Evolutionary conservation across 1,139 yeast species (phyloP).

Genomic region (Suhomyces bokatorum): DNA sequence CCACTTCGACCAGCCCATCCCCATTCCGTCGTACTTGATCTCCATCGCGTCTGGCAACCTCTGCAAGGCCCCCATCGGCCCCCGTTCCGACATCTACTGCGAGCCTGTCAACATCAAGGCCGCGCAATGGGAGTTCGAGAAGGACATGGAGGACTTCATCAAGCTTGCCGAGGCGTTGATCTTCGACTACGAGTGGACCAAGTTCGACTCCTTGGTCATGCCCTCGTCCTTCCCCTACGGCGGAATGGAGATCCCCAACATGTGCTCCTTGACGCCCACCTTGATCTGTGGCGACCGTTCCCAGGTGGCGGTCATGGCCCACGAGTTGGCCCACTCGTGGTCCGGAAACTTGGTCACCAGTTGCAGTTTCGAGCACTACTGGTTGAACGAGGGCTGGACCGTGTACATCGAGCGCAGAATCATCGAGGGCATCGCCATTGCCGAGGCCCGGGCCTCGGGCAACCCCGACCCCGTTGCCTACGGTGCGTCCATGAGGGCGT

Average conservation of each 20-base stretch:
- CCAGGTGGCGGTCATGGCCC: slow-evolving; percentile 86
- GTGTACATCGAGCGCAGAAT: slow-evolving; percentile 88
- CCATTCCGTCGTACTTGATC: slow-evolving; percentile 82
- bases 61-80: slow-evolving; percentile 70
- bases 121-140: slow-evolving; percentile 77
- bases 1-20: slow-evolving; percentile 68
- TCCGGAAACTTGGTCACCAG: slow-evolving; percentile 88
- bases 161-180: slow-evolving; percentile 76
- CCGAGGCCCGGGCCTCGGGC: slow-evolving; percentile 17
- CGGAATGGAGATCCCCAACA: slow-evolving; percentile 94
- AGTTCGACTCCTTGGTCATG: slow-evolving; percentile 76
- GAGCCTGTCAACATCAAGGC: slow-evolving; percentile 70
- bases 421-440: slow-evolving; percentile 52
- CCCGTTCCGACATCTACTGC: slow-evolving; percentile 78
- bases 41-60: slow-evolving; percentile 88
- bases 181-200: slow-evolving; percentile 84
- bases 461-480: slow-evolving; percentile 32
- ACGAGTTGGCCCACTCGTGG: slow-evolving; percentile 92
- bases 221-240: slow-evolving; percentile 91
- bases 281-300: slow-evolving; percentile 82
- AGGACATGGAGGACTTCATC: slow-evolving; percentile 78
- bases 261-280: slow-evolving; percentile 91
- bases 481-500: slow-evolving; percentile 77
- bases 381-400: slow-evolving; percentile 97
- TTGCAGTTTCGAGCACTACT: slow-evolving; percentile 90